These are phyloP conservation scores for Aspergillus asperescens DNA, from an alignment of 495 filamentous ascomycete genomes.

Conservation along the genomic window DNA sequence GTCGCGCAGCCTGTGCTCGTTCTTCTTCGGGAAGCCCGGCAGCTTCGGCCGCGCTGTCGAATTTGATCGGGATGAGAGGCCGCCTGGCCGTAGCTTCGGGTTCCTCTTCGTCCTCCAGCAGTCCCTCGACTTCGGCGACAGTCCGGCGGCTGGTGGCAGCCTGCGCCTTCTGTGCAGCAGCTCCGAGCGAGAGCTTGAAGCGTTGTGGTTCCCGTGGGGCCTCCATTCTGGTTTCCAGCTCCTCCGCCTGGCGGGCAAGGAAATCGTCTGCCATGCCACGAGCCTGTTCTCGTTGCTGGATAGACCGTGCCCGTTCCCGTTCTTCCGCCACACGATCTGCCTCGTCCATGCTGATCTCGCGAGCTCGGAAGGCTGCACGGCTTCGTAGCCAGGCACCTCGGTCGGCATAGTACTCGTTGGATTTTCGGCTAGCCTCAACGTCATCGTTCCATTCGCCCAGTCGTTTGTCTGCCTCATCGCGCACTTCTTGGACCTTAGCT, in stretches of 20 bases:
- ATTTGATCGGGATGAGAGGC: conserved; percentile 86
- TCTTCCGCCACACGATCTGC: conserved; percentile 73
- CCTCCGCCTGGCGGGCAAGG: conserved; percentile 81
- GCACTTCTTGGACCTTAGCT: conserved; percentile 48
- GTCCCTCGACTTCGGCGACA: conserved; percentile 85
- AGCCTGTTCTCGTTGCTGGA: conserved; percentile 70
- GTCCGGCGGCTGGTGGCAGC: conserved; percentile 71
- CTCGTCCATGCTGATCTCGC: conserved; percentile 73
- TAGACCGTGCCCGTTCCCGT: conserved; percentile 61
- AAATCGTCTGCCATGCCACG: conserved; percentile 88
- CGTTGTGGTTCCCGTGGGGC: conserved; percentile 69
- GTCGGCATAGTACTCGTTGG: conserved; percentile 80
- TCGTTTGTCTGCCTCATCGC: conserved; percentile 65
- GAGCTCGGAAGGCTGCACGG: conserved; percentile 62
- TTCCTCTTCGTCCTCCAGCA: conserved; percentile 92
- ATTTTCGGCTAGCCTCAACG: conserved; percentile 63
- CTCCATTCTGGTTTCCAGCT: conserved; percentile 58
- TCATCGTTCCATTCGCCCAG: conserved; percentile 88
- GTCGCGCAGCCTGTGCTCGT: conserved; percentile 66
- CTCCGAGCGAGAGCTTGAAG: conserved; percentile 91
- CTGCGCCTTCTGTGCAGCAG: conserved; percentile 75
- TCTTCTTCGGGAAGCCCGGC: conserved; percentile 78
- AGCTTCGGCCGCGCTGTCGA: conserved; percentile 67
- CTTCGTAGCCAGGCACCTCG: conserved; percentile 78
- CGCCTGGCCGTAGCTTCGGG: conserved; percentile 64